These are phyloP conservation scores for Lactarius tabidus DNA, from an alignment of 768 basidiomycete species.

Conservation along the genomic window DNA sequence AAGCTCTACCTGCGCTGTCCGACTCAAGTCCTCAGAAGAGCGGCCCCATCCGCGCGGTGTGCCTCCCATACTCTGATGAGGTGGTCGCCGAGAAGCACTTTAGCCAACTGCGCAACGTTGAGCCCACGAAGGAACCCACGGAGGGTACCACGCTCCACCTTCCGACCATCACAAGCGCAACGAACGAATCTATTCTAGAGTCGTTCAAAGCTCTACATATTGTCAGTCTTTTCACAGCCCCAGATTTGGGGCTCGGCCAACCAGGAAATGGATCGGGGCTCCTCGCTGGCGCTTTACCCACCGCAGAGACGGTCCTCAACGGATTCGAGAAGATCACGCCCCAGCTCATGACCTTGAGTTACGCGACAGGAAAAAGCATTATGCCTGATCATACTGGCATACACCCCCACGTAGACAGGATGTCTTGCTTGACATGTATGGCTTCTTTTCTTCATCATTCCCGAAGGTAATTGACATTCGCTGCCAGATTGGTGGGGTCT, in stretches of 20 bases:
- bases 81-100: constrained; percentile 64
- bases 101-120: constrained; percentile 37
- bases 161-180: constrained; percentile 44
- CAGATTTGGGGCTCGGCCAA: constrained; percentile 69
- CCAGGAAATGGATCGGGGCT: constrained; percentile 65
- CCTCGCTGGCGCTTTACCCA: constrained; percentile 72
- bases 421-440: constrained; percentile 78
- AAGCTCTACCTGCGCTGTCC: constrained; percentile 49
- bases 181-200: constrained; percentile 46
- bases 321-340: constrained; percentile 72
- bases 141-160: neutral
- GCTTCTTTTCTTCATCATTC: constrained; percentile 18
- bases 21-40: constrained; percentile 29
- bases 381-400: constrained; percentile 64
- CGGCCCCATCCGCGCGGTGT: constrained; percentile 74
- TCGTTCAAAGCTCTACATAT: constrained; percentile 59
- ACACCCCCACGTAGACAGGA: constrained; percentile 69
- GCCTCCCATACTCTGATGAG: constrained; percentile 57
- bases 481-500: constrained; percentile 85
- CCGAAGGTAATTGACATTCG: constrained; percentile 4
- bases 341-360: constrained; percentile 72
- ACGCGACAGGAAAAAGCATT: constrained; percentile 63
- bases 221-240: constrained; percentile 53
- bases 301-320: constrained; percentile 62
- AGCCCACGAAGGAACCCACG: constrained; percentile 4